Evolutionary conservation across 495 filamentous ascomycete species (phyloP).

Genomic region (Daldinia bambusicola): DNA sequence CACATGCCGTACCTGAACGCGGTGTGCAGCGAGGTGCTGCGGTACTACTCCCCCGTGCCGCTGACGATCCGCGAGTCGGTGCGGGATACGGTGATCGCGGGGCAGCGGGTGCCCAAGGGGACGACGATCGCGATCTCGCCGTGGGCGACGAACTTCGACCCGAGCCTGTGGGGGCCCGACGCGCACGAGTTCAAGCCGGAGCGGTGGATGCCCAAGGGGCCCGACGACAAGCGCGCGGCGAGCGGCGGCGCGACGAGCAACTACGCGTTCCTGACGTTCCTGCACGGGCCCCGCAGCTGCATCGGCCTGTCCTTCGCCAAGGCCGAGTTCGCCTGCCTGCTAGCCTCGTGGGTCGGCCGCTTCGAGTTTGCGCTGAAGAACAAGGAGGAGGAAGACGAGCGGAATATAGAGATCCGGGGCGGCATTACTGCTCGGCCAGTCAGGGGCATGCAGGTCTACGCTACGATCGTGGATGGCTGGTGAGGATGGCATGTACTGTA

Average conservation of each 20-base stretch:
- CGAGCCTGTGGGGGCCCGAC: conserved; percentile 67
- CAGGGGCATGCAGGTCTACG: conserved; percentile 71
- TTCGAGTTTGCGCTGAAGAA: conserved; percentile 74
- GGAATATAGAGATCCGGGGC: conserved; percentile 66
- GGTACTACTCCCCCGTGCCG: conserved; percentile 60
- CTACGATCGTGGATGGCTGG: conserved; percentile 72
- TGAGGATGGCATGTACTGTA: conserved; percentile 42
- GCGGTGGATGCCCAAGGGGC: conserved; percentile 62
- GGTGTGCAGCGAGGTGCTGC: conserved; percentile 59
- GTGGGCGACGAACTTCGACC: conserved; percentile 68
- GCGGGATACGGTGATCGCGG: conserved; percentile 72
- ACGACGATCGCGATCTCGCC: conserved; percentile 65
- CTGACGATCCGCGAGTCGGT: conserved; percentile 71
- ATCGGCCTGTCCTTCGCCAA: conserved; percentile 80
- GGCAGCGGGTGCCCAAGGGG: conserved; percentile 63
- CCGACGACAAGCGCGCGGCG: conserved; percentile 48
- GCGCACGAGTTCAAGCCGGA: conserved; percentile 69
- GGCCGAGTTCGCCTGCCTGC: conserved; percentile 81
- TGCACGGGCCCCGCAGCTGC: conserved; percentile 69
- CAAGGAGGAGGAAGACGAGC: conserved; percentile 62
- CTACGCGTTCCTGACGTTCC: conserved; percentile 69
- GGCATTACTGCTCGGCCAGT: conserved; percentile 70
- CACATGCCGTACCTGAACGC: conserved; percentile 66
- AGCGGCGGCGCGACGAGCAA: conserved; percentile 66
- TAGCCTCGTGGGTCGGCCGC: conserved; percentile 78